Conservation (phyloP, 768 basidiomycete genomes). For the Austroboletus festivus region DNA sequence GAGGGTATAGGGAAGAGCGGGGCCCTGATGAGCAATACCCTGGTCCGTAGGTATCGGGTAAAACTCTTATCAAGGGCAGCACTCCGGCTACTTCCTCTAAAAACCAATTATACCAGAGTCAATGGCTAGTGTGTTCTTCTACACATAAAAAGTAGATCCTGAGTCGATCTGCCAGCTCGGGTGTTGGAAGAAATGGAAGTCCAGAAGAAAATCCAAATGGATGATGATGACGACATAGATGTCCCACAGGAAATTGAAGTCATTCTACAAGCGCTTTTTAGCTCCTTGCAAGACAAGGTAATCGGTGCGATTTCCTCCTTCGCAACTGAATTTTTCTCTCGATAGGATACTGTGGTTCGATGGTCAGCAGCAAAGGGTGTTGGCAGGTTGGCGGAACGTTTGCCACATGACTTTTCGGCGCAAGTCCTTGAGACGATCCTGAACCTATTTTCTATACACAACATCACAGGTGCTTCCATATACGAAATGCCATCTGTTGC, state of each 20-base stretch:
- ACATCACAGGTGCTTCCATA: slow-evolving; percentile 55
- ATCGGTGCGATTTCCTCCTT: neutral
- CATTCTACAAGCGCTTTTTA: slow-evolving; percentile 69
- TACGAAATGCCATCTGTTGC: slow-evolving; percentile 75
- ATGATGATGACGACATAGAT: slow-evolving; percentile 49
- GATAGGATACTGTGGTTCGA: slow-evolving; percentile 89
- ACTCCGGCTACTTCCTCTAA: slow-evolving; percentile 57
- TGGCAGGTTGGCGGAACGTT: slow-evolving; percentile 76
- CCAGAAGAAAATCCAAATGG: slow-evolving; percentile 6
- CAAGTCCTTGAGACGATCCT: slow-evolving; percentile 85
- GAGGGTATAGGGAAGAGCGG: slow-evolving; percentile 39
- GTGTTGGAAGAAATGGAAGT: slow-evolving; percentile 18
- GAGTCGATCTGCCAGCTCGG: slow-evolving; percentile 23
- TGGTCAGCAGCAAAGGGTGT: slow-evolving; percentile 94
- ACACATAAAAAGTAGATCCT: slow-evolving; percentile 25
- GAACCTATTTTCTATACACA: slow-evolving; percentile 74
- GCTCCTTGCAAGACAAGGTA: slow-evolving; percentile 79
- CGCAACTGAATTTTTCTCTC: neutral
- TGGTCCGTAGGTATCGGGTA: slow-evolving; percentile 63
- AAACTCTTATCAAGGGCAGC: slow-evolving; percentile 70
- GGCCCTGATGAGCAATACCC: slow-evolving; percentile 51
- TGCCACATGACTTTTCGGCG: slow-evolving; percentile 68
- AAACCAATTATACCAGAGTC: slow-evolving; percentile 32
- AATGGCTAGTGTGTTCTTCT: slow-evolving; percentile 37
- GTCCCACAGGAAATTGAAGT: slow-evolving; percentile 78